Conservation (phyloP, 805 yeast species). For the Lipomyces kockii region DNA sequence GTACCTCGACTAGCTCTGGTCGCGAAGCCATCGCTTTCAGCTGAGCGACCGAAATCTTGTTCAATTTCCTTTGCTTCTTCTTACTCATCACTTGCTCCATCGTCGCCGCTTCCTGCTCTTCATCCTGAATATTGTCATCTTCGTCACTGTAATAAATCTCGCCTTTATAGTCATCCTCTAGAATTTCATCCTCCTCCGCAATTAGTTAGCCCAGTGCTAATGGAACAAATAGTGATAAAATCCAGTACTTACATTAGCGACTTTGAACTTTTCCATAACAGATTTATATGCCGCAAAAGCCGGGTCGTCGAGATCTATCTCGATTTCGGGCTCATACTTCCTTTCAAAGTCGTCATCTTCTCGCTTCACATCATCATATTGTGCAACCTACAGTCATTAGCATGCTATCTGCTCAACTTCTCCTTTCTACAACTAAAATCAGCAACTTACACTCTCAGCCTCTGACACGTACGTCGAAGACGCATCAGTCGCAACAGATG, state of each 20-base stretch:
- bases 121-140: slow-evolving; percentile 41
- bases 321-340: background rate
- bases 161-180: slow-evolving; percentile 39
- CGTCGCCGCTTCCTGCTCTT: slow-evolving; percentile 39
- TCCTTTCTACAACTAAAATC: background rate
- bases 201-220: slow-evolving; percentile 10
- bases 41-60: slow-evolving; percentile 67
- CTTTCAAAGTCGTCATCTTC: slow-evolving; percentile 6
- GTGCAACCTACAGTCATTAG: slow-evolving; percentile 4
- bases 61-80: slow-evolving; percentile 53
- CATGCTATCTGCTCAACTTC: background rate
- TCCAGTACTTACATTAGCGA: slow-evolving; percentile 31
- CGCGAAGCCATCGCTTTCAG: slow-evolving; percentile 62
- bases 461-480: slow-evolving; percentile 9
- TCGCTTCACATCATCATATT: slow-evolving; percentile 18
- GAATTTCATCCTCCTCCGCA: slow-evolving; percentile 27
- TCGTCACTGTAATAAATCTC: slow-evolving; percentile 46
- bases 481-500: slow-evolving; percentile 15
- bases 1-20: slow-evolving; percentile 72
- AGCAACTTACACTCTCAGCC: slow-evolving; percentile 14
- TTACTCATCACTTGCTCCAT: slow-evolving; percentile 48
- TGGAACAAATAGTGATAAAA: background rate
- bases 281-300: slow-evolving; percentile 46
- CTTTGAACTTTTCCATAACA: slow-evolving; percentile 48
- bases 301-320: slow-evolving; percentile 41